Percentiles rank a stretch among this genome's conserved stretches.
Conservation (phyloP, 2,329 filamentous ascomycete species). For the Zymoseptoria ardabiliae region DNA sequence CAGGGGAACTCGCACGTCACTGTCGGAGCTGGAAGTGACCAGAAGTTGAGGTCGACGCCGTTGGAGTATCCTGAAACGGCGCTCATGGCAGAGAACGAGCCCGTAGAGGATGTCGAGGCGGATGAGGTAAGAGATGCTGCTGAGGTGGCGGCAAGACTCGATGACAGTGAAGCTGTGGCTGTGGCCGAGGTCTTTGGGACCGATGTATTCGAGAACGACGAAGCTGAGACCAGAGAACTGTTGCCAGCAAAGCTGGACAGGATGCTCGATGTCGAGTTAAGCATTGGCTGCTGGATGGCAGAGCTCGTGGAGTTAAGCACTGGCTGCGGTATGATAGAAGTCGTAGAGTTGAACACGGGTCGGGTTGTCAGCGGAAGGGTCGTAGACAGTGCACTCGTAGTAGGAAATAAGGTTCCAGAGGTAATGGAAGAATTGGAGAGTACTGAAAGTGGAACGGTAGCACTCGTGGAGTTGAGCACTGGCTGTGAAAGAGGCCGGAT, state of each 20-base stretch:
- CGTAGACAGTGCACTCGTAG: background rate
- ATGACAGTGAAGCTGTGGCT: background rate
- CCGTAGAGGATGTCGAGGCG: background rate
- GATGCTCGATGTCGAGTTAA: background rate
- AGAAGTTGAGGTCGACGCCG: slow-evolving; percentile 3
- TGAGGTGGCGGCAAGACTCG: background rate
- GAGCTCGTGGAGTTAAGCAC: background rate
- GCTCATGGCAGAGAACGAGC: background rate
- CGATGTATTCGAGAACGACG: background rate
- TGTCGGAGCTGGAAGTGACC: slow-evolving; percentile 5
- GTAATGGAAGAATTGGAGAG: background rate
- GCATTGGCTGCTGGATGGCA: background rate
- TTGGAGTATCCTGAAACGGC: background rate
- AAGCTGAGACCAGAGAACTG: background rate
- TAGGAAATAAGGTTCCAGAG: background rate
- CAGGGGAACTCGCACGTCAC: slow-evolving; percentile 6
- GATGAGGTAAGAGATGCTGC: background rate
- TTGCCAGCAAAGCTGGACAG: background rate
- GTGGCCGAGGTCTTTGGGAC: background rate
- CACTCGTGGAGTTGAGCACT: too few relatives aligned
- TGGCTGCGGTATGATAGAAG: background rate
- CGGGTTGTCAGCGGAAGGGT: too few relatives aligned
- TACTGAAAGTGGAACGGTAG: too few relatives aligned
- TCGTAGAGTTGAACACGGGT: background rate
- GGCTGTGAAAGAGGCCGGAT: too few relatives aligned